phyloP scores from a whole-genome alignment of 768 basidiomycete species.

The Suillus brevipes region DNA sequence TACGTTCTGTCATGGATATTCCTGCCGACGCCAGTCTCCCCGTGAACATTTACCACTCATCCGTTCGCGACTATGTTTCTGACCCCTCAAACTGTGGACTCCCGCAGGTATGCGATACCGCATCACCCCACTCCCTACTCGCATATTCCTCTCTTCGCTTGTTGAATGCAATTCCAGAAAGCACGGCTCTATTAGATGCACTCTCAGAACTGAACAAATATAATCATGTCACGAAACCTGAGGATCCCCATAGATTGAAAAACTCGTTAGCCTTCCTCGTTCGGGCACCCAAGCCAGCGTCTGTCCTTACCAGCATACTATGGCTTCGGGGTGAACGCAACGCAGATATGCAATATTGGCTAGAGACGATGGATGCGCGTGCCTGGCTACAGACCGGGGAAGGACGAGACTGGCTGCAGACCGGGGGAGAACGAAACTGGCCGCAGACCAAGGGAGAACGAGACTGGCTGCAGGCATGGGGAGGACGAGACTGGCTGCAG shows the following conservation, averaged over 20 bases:
- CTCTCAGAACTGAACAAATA: not conserved
- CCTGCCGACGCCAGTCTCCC: not conserved
- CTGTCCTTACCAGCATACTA: not conserved
- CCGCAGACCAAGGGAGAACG: not conserved
- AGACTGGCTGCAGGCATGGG: not conserved
- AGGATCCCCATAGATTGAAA: not conserved
- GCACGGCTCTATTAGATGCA: not conserved
- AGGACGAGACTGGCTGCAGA: not conserved
- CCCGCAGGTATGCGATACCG: not conserved
- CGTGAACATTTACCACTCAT: not conserved
- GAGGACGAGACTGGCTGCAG: not conserved
- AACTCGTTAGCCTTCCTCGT: not conserved
- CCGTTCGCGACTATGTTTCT: not conserved
- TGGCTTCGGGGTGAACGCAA: not conserved
- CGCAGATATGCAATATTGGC: not conserved
- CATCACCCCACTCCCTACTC: not conserved
- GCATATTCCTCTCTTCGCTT: not conserved
- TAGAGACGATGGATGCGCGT: not conserved
- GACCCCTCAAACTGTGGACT: not conserved
- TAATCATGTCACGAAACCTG: not conserved
- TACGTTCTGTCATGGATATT: not conserved
- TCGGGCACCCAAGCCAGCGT: not conserved
- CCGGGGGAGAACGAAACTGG: not conserved
- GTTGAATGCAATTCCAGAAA: not conserved
- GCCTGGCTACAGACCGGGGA: not conserved